Conservation (phyloP, 2,329 filamentous ascomycete genomes). For the Tolypocladium guangdongense region DNA sequence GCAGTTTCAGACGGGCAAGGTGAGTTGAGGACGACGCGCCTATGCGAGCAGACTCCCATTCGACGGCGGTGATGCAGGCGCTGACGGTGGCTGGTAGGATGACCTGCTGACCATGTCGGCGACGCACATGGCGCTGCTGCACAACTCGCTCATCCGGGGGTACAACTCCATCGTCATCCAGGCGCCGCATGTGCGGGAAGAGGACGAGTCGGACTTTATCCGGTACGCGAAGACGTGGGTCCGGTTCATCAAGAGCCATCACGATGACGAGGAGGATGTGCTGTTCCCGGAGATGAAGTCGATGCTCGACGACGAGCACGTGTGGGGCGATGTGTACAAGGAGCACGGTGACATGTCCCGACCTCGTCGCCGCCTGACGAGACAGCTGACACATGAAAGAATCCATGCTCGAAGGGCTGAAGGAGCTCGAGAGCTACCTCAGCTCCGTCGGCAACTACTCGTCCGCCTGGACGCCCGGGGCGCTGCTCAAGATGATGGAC, state of each 20-base stretch:
- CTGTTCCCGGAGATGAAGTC: slow-evolving; percentile 45
- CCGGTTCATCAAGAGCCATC: slow-evolving; percentile 48
- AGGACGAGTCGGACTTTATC: slow-evolving; percentile 46
- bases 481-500: slow-evolving; percentile 38
- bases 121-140: slow-evolving; percentile 49
- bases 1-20: slow-evolving; percentile 40
- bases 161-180: slow-evolving; percentile 55
- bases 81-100: slow-evolving; percentile 23
- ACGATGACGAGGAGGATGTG: slow-evolving; percentile 47
- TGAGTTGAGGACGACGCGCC: slow-evolving; percentile 9
- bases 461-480: slow-evolving; percentile 31
- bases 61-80: neutral
- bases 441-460: slow-evolving; percentile 25
- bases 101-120: slow-evolving; percentile 49
- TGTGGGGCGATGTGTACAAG: slow-evolving; percentile 41
- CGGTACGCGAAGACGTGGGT: slow-evolving; percentile 47
- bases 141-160: slow-evolving; percentile 52
- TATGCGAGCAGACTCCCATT: neutral
- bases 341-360: slow-evolving; percentile 36
- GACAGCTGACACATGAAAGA: slow-evolving; percentile 11
- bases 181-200: slow-evolving; percentile 36
- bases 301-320: slow-evolving; percentile 34
- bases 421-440: slow-evolving; percentile 42
- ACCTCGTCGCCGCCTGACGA: neutral
- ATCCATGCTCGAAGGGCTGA: slow-evolving; percentile 40